Conservation (phyloP, 495 filamentous ascomycete species). For the Penicillium dipodomyicola region DNA sequence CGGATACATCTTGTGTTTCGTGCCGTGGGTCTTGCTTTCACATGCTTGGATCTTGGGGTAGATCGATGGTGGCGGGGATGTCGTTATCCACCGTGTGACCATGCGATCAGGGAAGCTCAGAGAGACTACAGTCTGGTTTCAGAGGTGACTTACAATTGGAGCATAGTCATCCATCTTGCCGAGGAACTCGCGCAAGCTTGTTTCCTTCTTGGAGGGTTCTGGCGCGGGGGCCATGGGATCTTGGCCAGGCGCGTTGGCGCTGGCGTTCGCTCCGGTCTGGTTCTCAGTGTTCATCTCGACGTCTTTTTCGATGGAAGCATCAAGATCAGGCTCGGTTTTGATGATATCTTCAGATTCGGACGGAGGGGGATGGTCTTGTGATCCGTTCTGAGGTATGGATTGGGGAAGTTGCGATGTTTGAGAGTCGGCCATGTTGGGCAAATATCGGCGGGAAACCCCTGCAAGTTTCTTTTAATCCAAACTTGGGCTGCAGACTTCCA, state of each 20-base stretch:
- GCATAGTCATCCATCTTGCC: slow-evolving; percentile 98
- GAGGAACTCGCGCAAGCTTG: slow-evolving; percentile 84
- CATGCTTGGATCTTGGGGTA: background rate
- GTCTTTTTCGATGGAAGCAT: slow-evolving; percentile 44
- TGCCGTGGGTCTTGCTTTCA: background rate
- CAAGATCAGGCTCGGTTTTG: slow-evolving; percentile 35
- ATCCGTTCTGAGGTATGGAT: slow-evolving; percentile 13
- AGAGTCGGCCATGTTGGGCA: slow-evolving; percentile 15
- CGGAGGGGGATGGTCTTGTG: slow-evolving; percentile 15
- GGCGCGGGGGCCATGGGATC: slow-evolving; percentile 38
- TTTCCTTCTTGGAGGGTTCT: slow-evolving; percentile 81
- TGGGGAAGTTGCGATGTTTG: slow-evolving; percentile 15
- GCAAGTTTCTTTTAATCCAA: slow-evolving; percentile 6
- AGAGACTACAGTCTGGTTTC: background rate
- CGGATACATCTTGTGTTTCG: background rate
- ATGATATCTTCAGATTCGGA: slow-evolving; percentile 25
- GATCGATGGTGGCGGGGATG: background rate
- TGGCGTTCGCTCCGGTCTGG: slow-evolving; percentile 19
- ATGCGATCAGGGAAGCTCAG: background rate
- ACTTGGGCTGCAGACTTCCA: slow-evolving; percentile 7
- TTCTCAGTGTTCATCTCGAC: slow-evolving; percentile 42
- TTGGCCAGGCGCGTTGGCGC: slow-evolving; percentile 18
- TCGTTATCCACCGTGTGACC: background rate
- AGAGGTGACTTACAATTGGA: slow-evolving; percentile 69
- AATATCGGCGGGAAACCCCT: slow-evolving; percentile 6